These are phyloP conservation scores for Cyclostephanos tholiformis DNA, from an alignment of 108 stramenopile species.

Conservation along the genomic window DNA sequence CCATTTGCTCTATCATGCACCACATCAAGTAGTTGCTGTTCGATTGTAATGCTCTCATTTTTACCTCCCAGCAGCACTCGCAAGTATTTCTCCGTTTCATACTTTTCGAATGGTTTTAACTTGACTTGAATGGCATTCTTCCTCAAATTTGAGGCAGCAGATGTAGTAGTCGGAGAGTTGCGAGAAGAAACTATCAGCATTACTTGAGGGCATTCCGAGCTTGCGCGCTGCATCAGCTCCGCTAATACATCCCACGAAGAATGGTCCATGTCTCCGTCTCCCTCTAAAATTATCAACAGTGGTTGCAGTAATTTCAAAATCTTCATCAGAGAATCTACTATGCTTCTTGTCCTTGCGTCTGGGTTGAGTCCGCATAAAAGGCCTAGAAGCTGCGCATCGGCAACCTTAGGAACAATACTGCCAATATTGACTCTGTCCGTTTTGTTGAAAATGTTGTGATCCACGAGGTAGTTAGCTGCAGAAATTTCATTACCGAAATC, in stretches of 20 bases:
- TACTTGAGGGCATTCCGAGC: slow-evolving; percentile 40
- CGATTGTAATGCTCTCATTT: slow-evolving; percentile 33
- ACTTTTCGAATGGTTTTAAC: slow-evolving; percentile 49
- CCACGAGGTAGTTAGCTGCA: slow-evolving; percentile 42
- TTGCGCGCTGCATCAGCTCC: slow-evolving; percentile 49
- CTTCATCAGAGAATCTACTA: slow-evolving; percentile 56
- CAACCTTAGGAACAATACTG: slow-evolving; percentile 46
- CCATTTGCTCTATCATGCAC: slow-evolving; percentile 55
- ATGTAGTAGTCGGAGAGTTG: slow-evolving; percentile 46
- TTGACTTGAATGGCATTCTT: slow-evolving; percentile 47
- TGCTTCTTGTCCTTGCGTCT: slow-evolving; percentile 46
- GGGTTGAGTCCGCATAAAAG: slow-evolving; percentile 50
- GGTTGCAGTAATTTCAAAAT: slow-evolving; percentile 45
- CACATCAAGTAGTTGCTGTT: slow-evolving; percentile 43
- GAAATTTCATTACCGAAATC: slow-evolving; percentile 35
- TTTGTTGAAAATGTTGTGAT: slow-evolving; percentile 46
- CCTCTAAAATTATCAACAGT: slow-evolving; percentile 43
- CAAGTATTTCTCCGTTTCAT: slow-evolving; percentile 47
- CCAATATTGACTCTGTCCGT: slow-evolving; percentile 53
- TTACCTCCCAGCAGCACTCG: slow-evolving; percentile 33
- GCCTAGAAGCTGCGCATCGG: slow-evolving; percentile 54
- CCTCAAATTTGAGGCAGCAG: slow-evolving; percentile 35
- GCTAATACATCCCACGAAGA: slow-evolving; percentile 54
- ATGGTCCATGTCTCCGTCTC: slow-evolving; percentile 54
- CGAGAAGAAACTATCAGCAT: slow-evolving; percentile 52